These are phyloP conservation scores for Cyclocybe cylindracea DNA, from an alignment of 768 basidiomycete species.

Conservation along the genomic window DNA sequence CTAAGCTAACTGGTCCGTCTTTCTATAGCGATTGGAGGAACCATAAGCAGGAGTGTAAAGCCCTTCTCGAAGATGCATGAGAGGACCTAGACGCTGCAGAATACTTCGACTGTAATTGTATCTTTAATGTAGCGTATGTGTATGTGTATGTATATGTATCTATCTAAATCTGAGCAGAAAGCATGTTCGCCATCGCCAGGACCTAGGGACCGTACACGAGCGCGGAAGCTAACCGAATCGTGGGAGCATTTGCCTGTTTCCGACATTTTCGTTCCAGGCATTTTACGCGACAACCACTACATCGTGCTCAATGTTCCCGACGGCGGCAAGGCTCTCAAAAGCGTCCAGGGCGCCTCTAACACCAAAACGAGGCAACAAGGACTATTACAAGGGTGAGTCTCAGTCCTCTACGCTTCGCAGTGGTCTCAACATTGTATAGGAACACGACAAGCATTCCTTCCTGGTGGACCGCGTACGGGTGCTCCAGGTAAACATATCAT, in stretches of 20 bases:
- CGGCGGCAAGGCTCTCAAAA: slow-evolving; percentile 70
- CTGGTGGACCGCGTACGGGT: slow-evolving; percentile 84
- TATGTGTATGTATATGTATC: no score
- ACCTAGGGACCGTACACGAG: no score
- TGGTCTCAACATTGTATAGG: slow-evolving; percentile 42
- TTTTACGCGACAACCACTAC: slow-evolving; percentile 1
- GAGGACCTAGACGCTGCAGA: no score
- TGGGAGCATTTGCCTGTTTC: slow-evolving; percentile 11
- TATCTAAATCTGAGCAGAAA: no score
- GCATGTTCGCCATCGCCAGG: no score
- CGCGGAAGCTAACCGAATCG: no score
- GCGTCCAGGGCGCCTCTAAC: slow-evolving; percentile 84
- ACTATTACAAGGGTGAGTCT: slow-evolving; percentile 90
- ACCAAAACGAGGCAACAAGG: slow-evolving; percentile 89
- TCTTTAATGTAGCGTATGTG: no score
- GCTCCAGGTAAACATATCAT: slow-evolving; percentile 86
- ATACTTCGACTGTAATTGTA: no score
- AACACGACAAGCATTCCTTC: slow-evolving; percentile 79
- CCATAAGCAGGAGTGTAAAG: no score
- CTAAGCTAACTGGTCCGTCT: no score
- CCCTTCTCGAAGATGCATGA: no score
- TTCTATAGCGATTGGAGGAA: no score
- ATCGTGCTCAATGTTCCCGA: slow-evolving; percentile 59
- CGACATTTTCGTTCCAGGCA: slow-evolving; percentile 10
- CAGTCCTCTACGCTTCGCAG: background rate